phyloP scores from a whole-genome alignment of 768 basidiomycete species.

The Russula emetica region DNA sequence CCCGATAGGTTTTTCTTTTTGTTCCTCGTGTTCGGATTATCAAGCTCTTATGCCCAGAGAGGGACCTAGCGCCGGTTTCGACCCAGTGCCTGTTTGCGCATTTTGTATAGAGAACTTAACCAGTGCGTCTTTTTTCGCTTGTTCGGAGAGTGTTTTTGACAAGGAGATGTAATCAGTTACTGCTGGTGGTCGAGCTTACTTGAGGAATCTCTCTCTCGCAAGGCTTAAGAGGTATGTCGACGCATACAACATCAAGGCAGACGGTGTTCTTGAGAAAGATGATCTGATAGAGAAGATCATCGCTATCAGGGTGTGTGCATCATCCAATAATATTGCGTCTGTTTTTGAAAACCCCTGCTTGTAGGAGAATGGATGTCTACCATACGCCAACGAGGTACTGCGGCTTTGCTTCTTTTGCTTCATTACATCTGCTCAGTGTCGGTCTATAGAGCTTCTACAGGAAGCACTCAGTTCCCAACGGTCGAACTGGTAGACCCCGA shows the following conservation, averaged over 20 bases:
- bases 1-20: slow-evolving; percentile 61
- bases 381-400: slow-evolving; percentile 52
- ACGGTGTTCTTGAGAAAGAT: slow-evolving; percentile 68
- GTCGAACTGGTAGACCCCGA: slow-evolving; percentile 33
- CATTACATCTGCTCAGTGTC: slow-evolving; percentile 3
- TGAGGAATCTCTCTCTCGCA: slow-evolving; percentile 52
- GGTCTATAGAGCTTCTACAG: slow-evolving; percentile 51
- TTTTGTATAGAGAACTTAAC: slow-evolving; percentile 68
- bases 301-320: slow-evolving; percentile 42
- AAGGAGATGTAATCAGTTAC: slow-evolving; percentile 48
- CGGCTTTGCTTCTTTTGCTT: background rate
- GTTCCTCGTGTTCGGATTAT: slow-evolving; percentile 68
- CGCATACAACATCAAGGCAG: slow-evolving; percentile 63
- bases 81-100: slow-evolving; percentile 60
- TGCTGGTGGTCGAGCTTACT: slow-evolving; percentile 53
- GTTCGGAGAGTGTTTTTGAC: slow-evolving; percentile 11
- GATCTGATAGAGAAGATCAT: slow-evolving; percentile 68
- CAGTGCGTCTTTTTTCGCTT: slow-evolving; percentile 39
- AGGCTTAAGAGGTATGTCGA: slow-evolving; percentile 66
- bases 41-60: slow-evolving; percentile 72
- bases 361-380: slow-evolving; percentile 63
- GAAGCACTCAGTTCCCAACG: slow-evolving; percentile 55
- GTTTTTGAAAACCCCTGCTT: background rate
- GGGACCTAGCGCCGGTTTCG: slow-evolving; percentile 54
- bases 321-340: background rate